Percentiles rank a stretch among this genome's conserved stretches.
These are phyloP conservation scores for Sarocladium kiliense DNA, from an alignment of 2,329 filamentous ascomycete species.

Conservation along the genomic window DNA sequence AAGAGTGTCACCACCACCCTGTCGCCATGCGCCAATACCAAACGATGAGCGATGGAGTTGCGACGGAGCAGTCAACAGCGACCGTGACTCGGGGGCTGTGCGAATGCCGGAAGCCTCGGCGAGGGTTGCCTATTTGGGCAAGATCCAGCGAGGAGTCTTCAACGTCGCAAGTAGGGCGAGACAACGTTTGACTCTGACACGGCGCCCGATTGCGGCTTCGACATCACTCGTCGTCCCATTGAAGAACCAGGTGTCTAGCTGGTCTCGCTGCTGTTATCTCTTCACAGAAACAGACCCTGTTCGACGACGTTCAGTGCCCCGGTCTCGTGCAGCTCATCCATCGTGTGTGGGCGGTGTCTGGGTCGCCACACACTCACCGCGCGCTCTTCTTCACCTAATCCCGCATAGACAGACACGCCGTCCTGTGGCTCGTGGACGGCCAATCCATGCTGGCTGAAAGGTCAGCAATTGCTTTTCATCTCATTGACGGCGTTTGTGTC, in stretches of 20 bases:
- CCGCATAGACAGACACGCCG: slow-evolving; percentile 1
- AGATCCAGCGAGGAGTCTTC: slow-evolving; percentile 3
- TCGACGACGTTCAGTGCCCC: neutral
- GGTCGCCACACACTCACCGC: neutral
- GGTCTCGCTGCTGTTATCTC: neutral
- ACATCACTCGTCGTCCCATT: neutral
- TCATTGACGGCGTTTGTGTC: neutral
- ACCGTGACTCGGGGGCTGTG: neutral
- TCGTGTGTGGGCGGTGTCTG: neutral
- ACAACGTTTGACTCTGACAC: slow-evolving; percentile 1
- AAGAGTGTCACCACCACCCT: no score
- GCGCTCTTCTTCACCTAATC: neutral
- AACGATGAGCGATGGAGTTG: neutral
- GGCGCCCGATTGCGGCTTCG: slow-evolving; percentile 2
- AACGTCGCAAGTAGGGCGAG: neutral
- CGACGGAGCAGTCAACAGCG: neutral
- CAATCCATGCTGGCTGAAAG: neutral
- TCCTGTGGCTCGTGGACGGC: neutral
- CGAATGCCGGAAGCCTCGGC: neutral
- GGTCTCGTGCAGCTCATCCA: neutral
- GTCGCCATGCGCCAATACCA: no score
- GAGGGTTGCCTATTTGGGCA: slow-evolving; percentile 3
- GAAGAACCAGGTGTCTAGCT: slow-evolving; percentile 4
- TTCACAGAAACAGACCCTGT: slow-evolving; percentile 1
- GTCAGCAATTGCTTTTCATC: neutral